Base-by-base conservation (phyloP, 768 basidiomycete species). In the Stropharia rugosoannulata region DNA sequence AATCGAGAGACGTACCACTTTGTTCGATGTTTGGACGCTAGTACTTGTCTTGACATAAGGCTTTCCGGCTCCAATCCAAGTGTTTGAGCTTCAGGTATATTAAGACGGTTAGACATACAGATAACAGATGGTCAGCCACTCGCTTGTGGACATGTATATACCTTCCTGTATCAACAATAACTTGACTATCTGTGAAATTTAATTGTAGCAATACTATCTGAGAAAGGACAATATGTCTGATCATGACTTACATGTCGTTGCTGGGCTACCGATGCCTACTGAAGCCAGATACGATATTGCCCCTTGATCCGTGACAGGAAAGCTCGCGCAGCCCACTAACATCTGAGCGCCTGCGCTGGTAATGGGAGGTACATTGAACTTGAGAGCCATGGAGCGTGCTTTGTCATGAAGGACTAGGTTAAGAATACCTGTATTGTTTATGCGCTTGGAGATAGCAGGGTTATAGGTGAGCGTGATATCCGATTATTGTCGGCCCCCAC, bases 1-100 rank as follows among this genome's bases (percentile, higher is more conserved):
- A 32, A 38, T 10, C 13, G 13, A 15, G 29, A 19, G 15, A 40
- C 66, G 75, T 55, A 70, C 57, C 80, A 87, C 82, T 16, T 62
- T 11, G 49, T 81, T 55, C 0, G 59, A 55, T n/a, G 83, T 86
- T 59, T 72, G 48, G 5, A 40, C 63, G 53, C 81, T 84, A n/a
- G 82, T 79, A 45, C 71, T 71, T 5, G 86, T 86, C 56, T 54
- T 48, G 16, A 62, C 63, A 61, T 84, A 87, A 1, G 66, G 4
- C n/a, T 63, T 70, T 2, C 11, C 15, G 3, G 86, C 83, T 22
- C 85, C 85, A 39, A 88, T 69, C 85, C 86, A 87, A 22, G 85
- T 87, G 68, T 86, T 87, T 16, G 85, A 85, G 67, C 83, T 84
- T 35, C 29, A 10, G 5, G 27, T 27, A 54, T 32, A 32, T 27